Conservation (phyloP, 352 stramenopile species). For the Plasmopara muralis region DNA sequence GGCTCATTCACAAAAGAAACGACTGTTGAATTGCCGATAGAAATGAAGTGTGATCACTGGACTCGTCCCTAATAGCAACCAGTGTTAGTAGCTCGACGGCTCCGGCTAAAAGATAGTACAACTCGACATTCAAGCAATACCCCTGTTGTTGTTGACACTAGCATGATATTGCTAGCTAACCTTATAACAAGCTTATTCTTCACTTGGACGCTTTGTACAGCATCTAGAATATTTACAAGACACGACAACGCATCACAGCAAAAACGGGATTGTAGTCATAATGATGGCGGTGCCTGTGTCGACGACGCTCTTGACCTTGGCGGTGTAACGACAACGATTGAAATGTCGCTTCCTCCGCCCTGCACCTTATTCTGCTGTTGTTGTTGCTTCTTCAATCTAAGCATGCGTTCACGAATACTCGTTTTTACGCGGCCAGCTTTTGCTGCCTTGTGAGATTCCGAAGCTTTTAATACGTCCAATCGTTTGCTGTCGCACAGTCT, state of each 20-base stretch:
- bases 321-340: conserved; percentile 21
- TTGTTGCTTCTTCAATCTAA: conserved; percentile 46
- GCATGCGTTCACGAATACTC: conserved; percentile 52
- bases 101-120: too few relatives aligned
- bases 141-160: too few relatives aligned
- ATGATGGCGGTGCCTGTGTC: conserved; percentile 14
- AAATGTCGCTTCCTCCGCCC: conserved; percentile 24
- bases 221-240: not conserved
- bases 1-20: too few relatives aligned
- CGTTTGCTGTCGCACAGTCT: conserved; percentile 47
- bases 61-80: too few relatives aligned
- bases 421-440: conserved; percentile 29
- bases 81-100: too few relatives aligned
- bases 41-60: too few relatives aligned
- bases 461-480: conserved; percentile 59
- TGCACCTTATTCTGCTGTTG: conserved; percentile 24
- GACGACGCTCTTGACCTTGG: conserved; percentile 15
- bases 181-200: too few relatives aligned
- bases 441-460: conserved; percentile 32
- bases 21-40: too few relatives aligned
- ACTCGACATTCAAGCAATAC: too few relatives aligned
- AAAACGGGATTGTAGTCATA: conserved; percentile 23
- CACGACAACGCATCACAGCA: conserved; percentile 20
- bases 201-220: not conserved
- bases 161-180: too few relatives aligned